Evolutionary conservation across 1,284 basidiomycete genomes (phyloP).

Genomic region (Vanrija pseudolonga): DNA sequence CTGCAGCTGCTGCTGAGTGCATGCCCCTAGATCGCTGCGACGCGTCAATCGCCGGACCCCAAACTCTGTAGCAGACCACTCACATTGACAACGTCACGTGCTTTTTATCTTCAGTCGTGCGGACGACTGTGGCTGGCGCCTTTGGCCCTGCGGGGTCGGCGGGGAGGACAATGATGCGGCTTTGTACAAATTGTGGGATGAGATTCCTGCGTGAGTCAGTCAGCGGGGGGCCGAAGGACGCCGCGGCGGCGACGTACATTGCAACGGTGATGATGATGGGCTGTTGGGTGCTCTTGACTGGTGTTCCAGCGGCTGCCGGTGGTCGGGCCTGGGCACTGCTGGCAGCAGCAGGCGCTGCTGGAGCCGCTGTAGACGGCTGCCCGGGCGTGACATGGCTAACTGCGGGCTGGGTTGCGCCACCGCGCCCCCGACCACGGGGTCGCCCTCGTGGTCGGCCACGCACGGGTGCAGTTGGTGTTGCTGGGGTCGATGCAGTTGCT

Average conservation of each 20-base stretch:
- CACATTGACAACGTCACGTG: conserved; percentile 32
- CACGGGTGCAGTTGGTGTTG: not conserved
- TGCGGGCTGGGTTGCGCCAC: conserved; percentile 5
- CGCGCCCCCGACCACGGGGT: conserved; percentile 14
- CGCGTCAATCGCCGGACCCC: not conserved
- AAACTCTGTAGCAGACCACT: conserved; percentile 10
- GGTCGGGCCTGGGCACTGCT: not conserved
- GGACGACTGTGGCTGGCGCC: conserved; percentile 28
- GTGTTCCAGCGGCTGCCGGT: not conserved
- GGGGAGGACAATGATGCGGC: conserved; percentile 19
- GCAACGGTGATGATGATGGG: conserved; percentile 18
- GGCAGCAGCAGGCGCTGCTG: not conserved
- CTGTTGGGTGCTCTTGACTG: not conserved
- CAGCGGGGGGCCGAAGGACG: not conserved
- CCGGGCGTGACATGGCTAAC: conserved; percentile 1
- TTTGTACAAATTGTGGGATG: conserved; percentile 11
- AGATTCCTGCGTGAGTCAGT: conserved; percentile 1
- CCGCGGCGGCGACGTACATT: conserved; percentile 4
- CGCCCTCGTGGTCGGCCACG: conserved; percentile 19
- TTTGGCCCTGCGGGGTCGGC: conserved; percentile 20
- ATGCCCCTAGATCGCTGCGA: conserved; percentile 22
- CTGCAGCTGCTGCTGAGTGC: conserved; percentile 29
- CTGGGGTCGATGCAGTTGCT: not conserved
- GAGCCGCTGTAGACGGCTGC: not conserved
- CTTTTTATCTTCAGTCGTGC: conserved; percentile 35